Conservation (phyloP, 2,329 filamentous ascomycete genomes). For the Hymenoscyphus fraxineus region DNA sequence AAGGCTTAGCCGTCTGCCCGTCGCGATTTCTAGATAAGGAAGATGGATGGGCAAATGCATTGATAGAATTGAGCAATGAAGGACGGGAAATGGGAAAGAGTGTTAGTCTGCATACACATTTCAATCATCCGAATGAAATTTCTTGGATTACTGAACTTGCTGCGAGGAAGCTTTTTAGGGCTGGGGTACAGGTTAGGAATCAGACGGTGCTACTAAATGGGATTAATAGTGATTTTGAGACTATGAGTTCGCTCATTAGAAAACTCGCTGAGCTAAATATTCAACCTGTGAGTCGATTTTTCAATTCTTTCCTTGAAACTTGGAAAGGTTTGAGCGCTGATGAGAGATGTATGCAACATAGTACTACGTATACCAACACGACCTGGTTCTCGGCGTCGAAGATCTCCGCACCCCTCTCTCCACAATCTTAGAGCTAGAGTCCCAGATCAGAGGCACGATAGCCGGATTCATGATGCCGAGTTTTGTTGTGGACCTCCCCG, state of each 20-base stretch:
- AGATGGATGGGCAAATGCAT: background rate
- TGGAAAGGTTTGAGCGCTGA: no score
- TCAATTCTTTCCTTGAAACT: no score
- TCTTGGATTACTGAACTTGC: constrained; percentile 1
- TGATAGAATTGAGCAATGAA: background rate
- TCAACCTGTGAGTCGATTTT: background rate
- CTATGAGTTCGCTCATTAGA: background rate
- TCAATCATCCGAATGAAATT: background rate
- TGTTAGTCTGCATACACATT: background rate
- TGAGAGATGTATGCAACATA: no score
- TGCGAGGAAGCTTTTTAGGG: background rate
- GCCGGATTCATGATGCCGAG: constrained; percentile 60
- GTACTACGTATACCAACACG: constrained; percentile 36
- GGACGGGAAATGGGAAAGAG: constrained; percentile 2
- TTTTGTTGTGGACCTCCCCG: constrained; percentile 36
- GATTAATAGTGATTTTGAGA: constrained; percentile 1
- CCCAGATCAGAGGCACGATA: constrained; percentile 54
- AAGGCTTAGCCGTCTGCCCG: constrained; percentile 1
- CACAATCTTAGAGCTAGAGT: constrained; percentile 56
- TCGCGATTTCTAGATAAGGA: background rate
- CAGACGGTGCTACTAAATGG: constrained; percentile 3
- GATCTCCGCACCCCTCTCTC: constrained; percentile 59
- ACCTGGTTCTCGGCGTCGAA: constrained; percentile 58
- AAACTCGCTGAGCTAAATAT: background rate
- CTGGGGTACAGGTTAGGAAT: background rate